phyloP scores from a whole-genome alignment of 106 monocot species.

The Hemerocallis citrina region DNA sequence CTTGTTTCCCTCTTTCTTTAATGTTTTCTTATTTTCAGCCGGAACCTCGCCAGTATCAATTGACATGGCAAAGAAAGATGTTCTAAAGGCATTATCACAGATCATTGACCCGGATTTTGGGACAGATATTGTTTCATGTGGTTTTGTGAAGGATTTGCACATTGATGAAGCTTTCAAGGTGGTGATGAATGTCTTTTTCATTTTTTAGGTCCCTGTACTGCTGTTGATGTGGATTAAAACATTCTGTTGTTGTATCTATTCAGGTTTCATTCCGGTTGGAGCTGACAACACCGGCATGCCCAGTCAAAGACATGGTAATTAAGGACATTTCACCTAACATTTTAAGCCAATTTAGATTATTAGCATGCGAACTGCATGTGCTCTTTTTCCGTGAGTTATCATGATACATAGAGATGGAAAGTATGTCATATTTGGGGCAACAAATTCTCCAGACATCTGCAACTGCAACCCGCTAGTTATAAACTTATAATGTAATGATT shows the following conservation, averaged over 20 bases:
- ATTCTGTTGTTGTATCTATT: conserved; percentile 1
- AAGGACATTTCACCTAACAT: no score
- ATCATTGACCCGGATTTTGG: conserved; percentile 99
- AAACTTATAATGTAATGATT: no score
- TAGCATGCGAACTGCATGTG: no score
- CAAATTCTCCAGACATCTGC: no score
- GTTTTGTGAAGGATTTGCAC: conserved; percentile 82
- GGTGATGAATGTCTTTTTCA: conserved; percentile 28
- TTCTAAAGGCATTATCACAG: conserved; percentile 78
- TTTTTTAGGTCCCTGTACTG: neutral
- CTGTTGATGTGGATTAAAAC: neutral
- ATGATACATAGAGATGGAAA: no score
- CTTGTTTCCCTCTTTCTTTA: no score
- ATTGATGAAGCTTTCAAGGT: conserved; percentile 57
- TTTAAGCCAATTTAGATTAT: no score
- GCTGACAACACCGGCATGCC: conserved; percentile 96
- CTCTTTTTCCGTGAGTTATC: no score
- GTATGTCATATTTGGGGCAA: no score
- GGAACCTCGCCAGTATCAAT: conserved; percentile 29
- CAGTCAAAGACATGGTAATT: conserved; percentile 89
- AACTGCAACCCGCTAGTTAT: no score
- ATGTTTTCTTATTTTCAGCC: conserved; percentile 20
- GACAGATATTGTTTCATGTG: conserved; percentile 96
- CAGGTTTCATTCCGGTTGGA: conserved; percentile 97
- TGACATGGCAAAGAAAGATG: conserved; percentile 58